These are phyloP conservation scores for Helotiales sp. DNA, from an alignment of 2,329 filamentous ascomycete species.

Conservation along the genomic window DNA sequence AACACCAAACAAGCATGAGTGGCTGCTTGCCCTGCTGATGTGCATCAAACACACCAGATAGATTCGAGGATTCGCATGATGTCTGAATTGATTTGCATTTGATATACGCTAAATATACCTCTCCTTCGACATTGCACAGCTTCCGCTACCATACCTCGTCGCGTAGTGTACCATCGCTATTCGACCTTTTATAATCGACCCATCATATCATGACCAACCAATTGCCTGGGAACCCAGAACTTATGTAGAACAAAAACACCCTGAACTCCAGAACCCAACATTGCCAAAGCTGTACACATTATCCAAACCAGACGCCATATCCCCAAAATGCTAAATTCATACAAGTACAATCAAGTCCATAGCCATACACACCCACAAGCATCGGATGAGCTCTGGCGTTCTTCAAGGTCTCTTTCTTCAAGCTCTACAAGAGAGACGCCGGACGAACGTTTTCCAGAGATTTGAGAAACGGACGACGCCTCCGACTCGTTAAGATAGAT, in stretches of 20 bases:
- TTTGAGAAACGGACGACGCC: constrained; percentile 17
- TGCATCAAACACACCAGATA: neutral
- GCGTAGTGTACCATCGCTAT: neutral
- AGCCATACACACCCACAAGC: constrained; percentile 22
- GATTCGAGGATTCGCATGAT: neutral
- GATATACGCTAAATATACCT: neutral
- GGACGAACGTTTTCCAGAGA: constrained; percentile 12
- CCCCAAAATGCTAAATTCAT: neutral
- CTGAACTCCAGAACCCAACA: constrained; percentile 6
- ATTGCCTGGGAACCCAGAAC: neutral
- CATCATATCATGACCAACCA: neutral
- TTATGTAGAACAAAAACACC: neutral
- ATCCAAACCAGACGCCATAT: constrained; percentile 7
- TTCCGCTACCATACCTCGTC: no score
- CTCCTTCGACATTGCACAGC: neutral
- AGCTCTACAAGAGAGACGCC: neutral
- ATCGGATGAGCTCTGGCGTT: constrained; percentile 2
- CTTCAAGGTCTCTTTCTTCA: neutral
- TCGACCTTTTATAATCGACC: neutral
- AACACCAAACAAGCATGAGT: neutral
- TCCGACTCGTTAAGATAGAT: constrained; percentile 33
- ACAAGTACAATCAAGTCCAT: constrained; percentile 11
- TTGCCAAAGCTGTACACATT: constrained; percentile 10
- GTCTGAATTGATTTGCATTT: neutral
- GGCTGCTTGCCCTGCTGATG: neutral